Base-by-base conservation (phyloP, 2,329 filamentous ascomycete species). In the Simplicillium aogashimaense region DNA sequence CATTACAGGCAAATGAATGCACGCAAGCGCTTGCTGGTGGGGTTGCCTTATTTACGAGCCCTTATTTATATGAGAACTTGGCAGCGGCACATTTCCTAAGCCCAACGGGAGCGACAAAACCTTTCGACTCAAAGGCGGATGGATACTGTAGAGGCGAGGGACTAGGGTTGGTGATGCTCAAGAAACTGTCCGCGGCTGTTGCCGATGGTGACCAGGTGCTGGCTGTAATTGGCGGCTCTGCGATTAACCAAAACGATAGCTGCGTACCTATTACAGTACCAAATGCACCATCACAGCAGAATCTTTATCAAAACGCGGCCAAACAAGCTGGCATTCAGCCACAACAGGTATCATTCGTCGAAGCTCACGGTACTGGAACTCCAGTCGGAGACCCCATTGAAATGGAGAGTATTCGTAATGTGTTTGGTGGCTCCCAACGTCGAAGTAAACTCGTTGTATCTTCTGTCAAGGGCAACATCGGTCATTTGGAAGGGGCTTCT, bases 81-180 rank as follows among this genome's bases (percentile, higher is more conserved):
- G 47, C 49, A 14, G 49, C 41, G 4, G 43, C 43, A 1, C 42
- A 42, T 2, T 57, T 61, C 14, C 45, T 58, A 2, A 57, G 52
- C 39, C 45, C 49, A 4, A 55, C 54, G 0, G 60, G 60, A 0
- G 44, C 51, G 28, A 60, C 53, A 37, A 58, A 57, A 41, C 47
- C 60, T 0, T 64, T 60, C 33, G 57, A 60, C 18, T 46, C 51
- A 1, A 44, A 48, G 2, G 70, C 64, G 2, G 62, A 71, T 43
- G 74, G 74, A 0, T 78, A 76, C 43, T 72, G 64, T 10, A 58
- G 72, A 3, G 72, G 63, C 0, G 74, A 78, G 37, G 73, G 66
- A 0, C 49, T 62, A 3, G 66, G 50, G 0, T 47, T 56, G 1
- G 47, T 78, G 0, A 48, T 73, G 2, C 44, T 78, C 0, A 77